These are phyloP conservation scores for Wickerhamomyces chaumierensis DNA, from an alignment of 805 yeast species.

Conservation along the genomic window DNA sequence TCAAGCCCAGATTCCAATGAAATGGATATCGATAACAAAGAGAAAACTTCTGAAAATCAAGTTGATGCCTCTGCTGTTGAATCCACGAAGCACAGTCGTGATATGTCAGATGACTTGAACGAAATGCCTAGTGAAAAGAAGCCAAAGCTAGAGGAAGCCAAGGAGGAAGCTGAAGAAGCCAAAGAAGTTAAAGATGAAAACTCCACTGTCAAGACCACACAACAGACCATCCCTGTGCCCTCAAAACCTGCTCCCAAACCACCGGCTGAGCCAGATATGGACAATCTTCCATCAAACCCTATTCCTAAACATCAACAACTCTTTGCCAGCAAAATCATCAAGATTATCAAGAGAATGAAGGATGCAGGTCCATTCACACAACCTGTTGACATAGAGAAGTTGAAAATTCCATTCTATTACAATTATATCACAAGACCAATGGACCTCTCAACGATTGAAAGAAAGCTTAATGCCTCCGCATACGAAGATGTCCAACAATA, in stretches of 20 bases:
- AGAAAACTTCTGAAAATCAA: not conserved
- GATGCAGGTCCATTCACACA: slow-evolving; percentile 84
- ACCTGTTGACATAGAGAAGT: slow-evolving; percentile 84
- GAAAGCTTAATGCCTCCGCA: slow-evolving; percentile 56
- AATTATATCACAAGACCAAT: slow-evolving; percentile 78
- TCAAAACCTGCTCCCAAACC: slow-evolving; percentile 66
- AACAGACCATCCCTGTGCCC: not conserved
- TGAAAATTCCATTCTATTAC: slow-evolving; percentile 84
- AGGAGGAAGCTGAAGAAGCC: not conserved
- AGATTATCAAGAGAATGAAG: slow-evolving; percentile 79
- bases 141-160: slow-evolving; percentile 3
- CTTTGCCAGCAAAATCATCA: slow-evolving; percentile 66
- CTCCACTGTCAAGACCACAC: not conserved
- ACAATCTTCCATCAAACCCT: slow-evolving; percentile 54
- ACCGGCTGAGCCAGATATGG: slow-evolving; percentile 60
- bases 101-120: not conserved
- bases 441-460: slow-evolving; percentile 89
- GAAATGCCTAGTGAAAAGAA: not conserved
- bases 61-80: not conserved
- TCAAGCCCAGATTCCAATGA: no score
- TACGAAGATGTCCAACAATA: slow-evolving; percentile 63
- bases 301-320: slow-evolving; percentile 77
- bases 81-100: not conserved
- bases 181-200: no score
- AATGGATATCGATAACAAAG: not conserved